Evolutionary conservation across 768 basidiomycete species (phyloP).

Genomic region (Lactifluus pinguis): DNA sequence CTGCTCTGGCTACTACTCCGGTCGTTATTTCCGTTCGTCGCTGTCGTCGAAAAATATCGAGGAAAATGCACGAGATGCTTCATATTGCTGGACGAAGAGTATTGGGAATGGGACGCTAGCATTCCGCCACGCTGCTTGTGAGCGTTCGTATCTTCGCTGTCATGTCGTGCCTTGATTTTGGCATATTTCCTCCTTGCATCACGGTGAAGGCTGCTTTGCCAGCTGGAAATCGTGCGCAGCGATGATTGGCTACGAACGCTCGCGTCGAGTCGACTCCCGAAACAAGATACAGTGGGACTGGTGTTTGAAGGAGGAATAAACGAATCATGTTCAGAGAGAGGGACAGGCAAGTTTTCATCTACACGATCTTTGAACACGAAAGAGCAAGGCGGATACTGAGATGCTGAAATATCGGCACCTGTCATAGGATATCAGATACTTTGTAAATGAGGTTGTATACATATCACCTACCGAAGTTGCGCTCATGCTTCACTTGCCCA

Average conservation of each 20-base stretch:
- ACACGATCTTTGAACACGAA: neutral
- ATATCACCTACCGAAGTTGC: neutral
- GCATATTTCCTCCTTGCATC: neutral
- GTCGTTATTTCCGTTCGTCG: neutral
- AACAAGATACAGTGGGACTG: neutral
- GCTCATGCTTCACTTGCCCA: neutral
- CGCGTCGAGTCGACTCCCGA: neutral
- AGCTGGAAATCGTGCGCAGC: constrained; percentile 1
- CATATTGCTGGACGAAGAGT: neutral
- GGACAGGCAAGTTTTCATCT: neutral
- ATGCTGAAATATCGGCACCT: neutral
- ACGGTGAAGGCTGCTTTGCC: neutral
- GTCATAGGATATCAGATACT: neutral
- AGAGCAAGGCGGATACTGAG: neutral
- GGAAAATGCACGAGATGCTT: neutral
- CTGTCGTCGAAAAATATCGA: neutral
- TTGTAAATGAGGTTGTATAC: neutral
- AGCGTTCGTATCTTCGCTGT: neutral
- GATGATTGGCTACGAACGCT: neutral
- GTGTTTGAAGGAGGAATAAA: neutral
- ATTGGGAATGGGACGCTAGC: neutral
- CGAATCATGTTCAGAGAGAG: neutral
- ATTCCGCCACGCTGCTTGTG: neutral
- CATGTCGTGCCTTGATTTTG: neutral
- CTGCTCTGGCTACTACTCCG: neutral